Conservation (phyloP, 2,329 filamentous ascomycete species). For the Fusarium sp. region DNA sequence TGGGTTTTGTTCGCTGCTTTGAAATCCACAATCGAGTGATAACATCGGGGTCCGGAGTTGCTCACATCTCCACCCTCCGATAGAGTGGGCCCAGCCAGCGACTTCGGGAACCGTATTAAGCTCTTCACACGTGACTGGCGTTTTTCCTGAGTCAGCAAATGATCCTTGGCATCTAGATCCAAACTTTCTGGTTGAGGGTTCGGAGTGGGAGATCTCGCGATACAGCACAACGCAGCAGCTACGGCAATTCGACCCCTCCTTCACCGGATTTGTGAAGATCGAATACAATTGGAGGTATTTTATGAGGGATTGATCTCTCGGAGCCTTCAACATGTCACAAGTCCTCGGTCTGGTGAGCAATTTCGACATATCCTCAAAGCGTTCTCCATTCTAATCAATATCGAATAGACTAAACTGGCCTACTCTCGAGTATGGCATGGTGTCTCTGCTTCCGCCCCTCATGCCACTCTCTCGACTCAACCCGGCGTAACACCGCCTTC, state of each 20-base stretch:
- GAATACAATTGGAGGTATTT: slow-evolving; percentile 22
- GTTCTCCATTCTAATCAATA: slow-evolving; percentile 27
- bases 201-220: slow-evolving; percentile 35
- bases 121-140: slow-evolving; percentile 34
- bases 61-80: slow-evolving; percentile 17
- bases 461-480: slow-evolving; percentile 70
- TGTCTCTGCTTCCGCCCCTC: slow-evolving; percentile 76
- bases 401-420: slow-evolving; percentile 85
- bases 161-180: slow-evolving; percentile 41
- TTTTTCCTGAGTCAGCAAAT: slow-evolving; percentile 45
- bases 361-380: slow-evolving; percentile 13
- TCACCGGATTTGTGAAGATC: slow-evolving; percentile 20
- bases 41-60: slow-evolving; percentile 41
- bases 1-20: slow-evolving; percentile 48
- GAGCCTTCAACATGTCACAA: slow-evolving; percentile 75
- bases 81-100: slow-evolving; percentile 38
- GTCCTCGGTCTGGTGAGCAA: slow-evolving; percentile 76
- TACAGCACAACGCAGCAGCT: slow-evolving; percentile 37
- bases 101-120: slow-evolving; percentile 36
- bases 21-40: slow-evolving; percentile 50
- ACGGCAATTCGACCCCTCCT: slow-evolving; percentile 30
- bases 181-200: slow-evolving; percentile 46
- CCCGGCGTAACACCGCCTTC: slow-evolving; percentile 75
- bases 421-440: slow-evolving; percentile 97
- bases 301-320: slow-evolving; percentile 39